These are phyloP conservation scores for Carex pumila DNA, from an alignment of 176 grass and related monocot species.

Conservation along the genomic window DNA sequence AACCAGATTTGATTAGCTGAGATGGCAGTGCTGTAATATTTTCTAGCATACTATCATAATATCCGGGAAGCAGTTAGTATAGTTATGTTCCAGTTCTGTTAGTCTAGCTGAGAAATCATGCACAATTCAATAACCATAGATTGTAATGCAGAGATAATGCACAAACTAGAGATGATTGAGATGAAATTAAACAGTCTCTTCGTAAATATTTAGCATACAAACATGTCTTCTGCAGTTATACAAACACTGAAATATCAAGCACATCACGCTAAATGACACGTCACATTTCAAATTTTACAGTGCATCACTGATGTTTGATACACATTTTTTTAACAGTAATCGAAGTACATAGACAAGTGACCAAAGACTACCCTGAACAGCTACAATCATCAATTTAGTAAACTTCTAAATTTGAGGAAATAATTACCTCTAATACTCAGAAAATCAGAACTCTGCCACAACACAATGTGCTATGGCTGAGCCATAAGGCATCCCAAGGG, in stretches of 20 bases:
- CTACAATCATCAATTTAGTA: neutral
- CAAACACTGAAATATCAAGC: neutral
- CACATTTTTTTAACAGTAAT: neutral
- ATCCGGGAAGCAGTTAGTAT: neutral
- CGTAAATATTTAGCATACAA: neutral
- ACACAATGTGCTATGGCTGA: constrained; percentile 62
- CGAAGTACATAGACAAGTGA: too few relatives aligned
- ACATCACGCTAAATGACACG: neutral
- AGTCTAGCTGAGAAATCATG: neutral
- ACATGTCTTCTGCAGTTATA: neutral
- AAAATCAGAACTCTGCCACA: constrained; percentile 56
- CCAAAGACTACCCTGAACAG: neutral
- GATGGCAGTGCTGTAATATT: neutral
- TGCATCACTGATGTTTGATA: neutral
- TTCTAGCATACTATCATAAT: neutral
- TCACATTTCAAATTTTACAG: neutral
- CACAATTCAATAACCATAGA: neutral
- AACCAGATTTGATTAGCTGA: neutral
- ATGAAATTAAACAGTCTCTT: neutral
- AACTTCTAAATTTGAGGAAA: neutral
- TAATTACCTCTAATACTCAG: neutral
- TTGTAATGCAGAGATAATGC: neutral
- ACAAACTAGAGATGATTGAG: neutral
- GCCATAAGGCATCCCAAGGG: constrained; percentile 34
- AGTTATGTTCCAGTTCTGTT: neutral